Conservation (phyloP, 148 eudicot genomes). For the Polygonum maritimum region DNA sequence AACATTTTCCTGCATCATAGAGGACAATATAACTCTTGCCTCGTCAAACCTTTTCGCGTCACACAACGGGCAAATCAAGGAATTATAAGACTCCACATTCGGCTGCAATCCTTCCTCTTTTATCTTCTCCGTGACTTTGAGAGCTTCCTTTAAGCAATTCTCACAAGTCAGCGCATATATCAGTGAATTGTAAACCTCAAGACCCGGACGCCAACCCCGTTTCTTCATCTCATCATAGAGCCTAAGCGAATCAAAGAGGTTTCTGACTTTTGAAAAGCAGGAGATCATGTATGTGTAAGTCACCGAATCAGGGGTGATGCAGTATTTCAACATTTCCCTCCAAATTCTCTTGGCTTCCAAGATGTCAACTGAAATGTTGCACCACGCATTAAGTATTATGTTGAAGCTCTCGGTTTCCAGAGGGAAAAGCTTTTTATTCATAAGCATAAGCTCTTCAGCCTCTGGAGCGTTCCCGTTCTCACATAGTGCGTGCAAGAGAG, state of each 20-base stretch:
- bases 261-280: constrained; percentile 55
- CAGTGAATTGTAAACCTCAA: constrained; percentile 68
- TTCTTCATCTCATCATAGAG: constrained; percentile 89
- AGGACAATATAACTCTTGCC: constrained; percentile 43
- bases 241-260: constrained; percentile 78
- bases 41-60: constrained; percentile 54
- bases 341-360: constrained; percentile 81
- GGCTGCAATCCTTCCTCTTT: constrained; percentile 52
- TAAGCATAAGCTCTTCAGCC: constrained; percentile 80
- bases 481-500: constrained; percentile 54
- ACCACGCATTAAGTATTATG: constrained; percentile 80
- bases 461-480: constrained; percentile 76
- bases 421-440: constrained; percentile 62
- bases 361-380: constrained; percentile 52
- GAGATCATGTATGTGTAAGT: constrained; percentile 82
- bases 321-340: constrained; percentile 79
- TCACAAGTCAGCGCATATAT: constrained; percentile 58
- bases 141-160: constrained; percentile 68
- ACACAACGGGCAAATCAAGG: constrained; percentile 69
- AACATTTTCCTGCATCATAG: constrained; percentile 43
- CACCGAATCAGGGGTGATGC: constrained; percentile 52
- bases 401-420: constrained; percentile 73
- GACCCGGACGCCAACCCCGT: constrained; percentile 54
- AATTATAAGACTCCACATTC: constrained; percentile 51
- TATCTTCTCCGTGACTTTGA: constrained; percentile 46